Evolutionary conservation across 2,329 filamentous ascomycete genomes (phyloP).

Genomic region (Pyrenophora seminiperda): DNA sequence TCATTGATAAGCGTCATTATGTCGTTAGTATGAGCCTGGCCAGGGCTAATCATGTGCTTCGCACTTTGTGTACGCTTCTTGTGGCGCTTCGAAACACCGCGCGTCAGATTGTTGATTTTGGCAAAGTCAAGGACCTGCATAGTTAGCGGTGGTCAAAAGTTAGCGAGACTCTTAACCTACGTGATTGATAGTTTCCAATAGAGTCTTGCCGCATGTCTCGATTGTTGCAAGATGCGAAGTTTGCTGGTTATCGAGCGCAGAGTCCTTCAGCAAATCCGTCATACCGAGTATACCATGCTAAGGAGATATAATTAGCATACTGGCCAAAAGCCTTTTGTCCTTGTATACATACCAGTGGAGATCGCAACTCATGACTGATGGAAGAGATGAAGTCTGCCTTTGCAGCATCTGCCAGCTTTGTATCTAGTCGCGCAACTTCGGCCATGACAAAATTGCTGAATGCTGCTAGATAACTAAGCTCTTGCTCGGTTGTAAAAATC

Average conservation of each 20-base stretch:
- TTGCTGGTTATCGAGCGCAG: slow-evolving; percentile 46
- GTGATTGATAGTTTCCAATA: slow-evolving; percentile 52
- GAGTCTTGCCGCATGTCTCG: slow-evolving; percentile 47
- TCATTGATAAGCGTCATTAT: slow-evolving; percentile 45
- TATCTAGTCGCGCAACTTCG: slow-evolving; percentile 47
- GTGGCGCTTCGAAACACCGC: slow-evolving; percentile 35
- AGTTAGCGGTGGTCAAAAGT: slow-evolving; percentile 12
- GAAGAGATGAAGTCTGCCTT: slow-evolving; percentile 65
- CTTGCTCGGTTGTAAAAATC: slow-evolving; percentile 46
- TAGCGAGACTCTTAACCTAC: slow-evolving; percentile 17
- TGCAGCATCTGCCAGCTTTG: slow-evolving; percentile 50
- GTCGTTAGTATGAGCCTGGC: slow-evolving; percentile 40
- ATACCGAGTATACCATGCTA: slow-evolving; percentile 61
- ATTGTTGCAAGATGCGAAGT: slow-evolving; percentile 48
- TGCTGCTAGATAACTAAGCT: slow-evolving; percentile 46
- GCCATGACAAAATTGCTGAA: slow-evolving; percentile 50
- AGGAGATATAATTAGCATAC: background rate
- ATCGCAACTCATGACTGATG: slow-evolving; percentile 66
- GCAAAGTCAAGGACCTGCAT: slow-evolving; percentile 48
- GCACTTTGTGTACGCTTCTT: slow-evolving; percentile 39
- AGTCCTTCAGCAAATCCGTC: slow-evolving; percentile 43
- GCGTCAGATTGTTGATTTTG: slow-evolving; percentile 47
- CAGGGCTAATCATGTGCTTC: slow-evolving; percentile 40
- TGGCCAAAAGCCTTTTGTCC: background rate
- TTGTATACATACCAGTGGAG: slow-evolving; percentile 51